Evolutionary conservation across 176 grass and related monocot genomes (phyloP).

Genomic region (Ampelocalamus luodianensis): DNA sequence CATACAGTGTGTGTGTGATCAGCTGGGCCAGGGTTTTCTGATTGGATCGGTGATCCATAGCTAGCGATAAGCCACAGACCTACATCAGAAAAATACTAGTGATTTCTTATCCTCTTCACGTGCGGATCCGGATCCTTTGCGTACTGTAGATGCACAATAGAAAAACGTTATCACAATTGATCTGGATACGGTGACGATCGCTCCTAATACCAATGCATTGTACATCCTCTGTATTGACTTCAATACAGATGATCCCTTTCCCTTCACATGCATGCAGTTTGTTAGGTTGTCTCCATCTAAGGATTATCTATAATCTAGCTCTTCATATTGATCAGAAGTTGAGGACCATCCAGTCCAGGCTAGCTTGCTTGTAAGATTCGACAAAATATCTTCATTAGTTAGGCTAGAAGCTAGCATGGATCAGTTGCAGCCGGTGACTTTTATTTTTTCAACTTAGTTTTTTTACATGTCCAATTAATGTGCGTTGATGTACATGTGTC

Average conservation of each 20-base stretch:
- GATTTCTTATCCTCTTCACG: neutral
- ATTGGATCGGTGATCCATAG: neutral
- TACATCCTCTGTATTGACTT: no score
- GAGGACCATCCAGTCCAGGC: neutral
- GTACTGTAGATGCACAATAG: no score
- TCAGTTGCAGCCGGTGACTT: neutral
- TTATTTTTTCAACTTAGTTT: neutral
- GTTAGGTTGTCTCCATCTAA: conserved; percentile 2
- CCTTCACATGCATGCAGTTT: neutral
- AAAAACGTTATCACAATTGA: no score
- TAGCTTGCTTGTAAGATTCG: neutral
- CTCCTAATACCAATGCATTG: no score
- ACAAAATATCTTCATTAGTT: neutral
- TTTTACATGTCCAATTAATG: neutral
- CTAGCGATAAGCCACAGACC: neutral
- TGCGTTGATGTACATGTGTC: neutral
- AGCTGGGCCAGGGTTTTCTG: neutral
- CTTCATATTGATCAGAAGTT: neutral
- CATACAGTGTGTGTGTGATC: neutral
- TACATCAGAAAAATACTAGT: neutral
- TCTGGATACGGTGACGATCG: no score
- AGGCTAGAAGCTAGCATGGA: neutral
- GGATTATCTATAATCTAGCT: neutral
- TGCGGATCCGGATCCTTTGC: no score
- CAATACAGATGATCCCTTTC: no score